Evolutionary conservation across 345 rosid species (phyloP).

Genomic region (Eucalyptus dawsonii): DNA sequence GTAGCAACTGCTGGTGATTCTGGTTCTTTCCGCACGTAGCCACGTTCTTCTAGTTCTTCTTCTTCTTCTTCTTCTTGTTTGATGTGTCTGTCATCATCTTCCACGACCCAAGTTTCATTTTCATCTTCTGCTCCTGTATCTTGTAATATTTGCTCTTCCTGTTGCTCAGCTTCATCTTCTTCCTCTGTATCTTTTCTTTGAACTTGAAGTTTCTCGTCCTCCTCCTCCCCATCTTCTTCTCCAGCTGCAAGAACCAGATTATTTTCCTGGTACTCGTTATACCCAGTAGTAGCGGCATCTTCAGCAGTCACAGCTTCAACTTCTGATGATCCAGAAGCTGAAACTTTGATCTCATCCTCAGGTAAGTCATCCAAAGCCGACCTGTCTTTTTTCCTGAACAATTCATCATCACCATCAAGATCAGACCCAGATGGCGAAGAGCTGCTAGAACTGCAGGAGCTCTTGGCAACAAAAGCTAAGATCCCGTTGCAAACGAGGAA

Average conservation of each 20-base stretch:
- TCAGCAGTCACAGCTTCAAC: neutral
- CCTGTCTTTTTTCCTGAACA: neutral
- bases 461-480: slow-evolving; percentile 33
- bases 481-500: slow-evolving; percentile 48
- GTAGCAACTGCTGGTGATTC: neutral
- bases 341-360: neutral
- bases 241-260: neutral
- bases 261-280: neutral
- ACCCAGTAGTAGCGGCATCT: neutral
- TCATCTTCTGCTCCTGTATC: neutral
- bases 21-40: neutral
- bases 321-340: neutral
- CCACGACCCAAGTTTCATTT: neutral
- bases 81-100: neutral
- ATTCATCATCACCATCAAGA: neutral
- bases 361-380: neutral
- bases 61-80: neutral
- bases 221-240: neutral
- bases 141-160: neutral
- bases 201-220: neutral
- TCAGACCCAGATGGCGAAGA: neutral
- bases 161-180: neutral
- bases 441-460: neutral
- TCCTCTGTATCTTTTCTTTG: neutral
- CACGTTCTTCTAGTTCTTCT: neutral